Evolutionary conservation across 1,284 basidiomycete species (phyloP), one percentile per base, ranked within the genome.

Genomic region (Fomitiporia mediterranea): DNA sequence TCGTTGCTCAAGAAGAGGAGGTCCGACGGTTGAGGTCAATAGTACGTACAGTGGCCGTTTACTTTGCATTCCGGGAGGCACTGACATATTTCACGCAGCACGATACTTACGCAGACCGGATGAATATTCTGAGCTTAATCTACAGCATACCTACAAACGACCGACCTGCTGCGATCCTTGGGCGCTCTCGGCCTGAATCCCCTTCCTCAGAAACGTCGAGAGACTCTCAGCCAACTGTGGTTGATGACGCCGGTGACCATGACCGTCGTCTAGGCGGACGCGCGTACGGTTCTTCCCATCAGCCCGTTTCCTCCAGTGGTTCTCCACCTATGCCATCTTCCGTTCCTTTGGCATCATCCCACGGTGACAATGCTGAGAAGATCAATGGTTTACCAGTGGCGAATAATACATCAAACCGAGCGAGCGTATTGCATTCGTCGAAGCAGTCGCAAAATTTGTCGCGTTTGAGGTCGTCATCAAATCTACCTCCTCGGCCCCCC

Each of bases 1-100:
- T 88, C 25, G 89, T 89, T 27, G 87, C 90, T 66, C 89, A 92
- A 68, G 89, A 91, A 65, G n/a, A n/a, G n/a, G 89, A 92, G 74
- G 82, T 91, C 50, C 77, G 81, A 63, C 75, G 89, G 60, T 72
- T 92, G 57, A 89, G 88, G 70, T 85, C 84, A 61, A 91, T 91
- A 63, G 89, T 90, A 69, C 75, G 89, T 82, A 55, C 43, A 46
- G 53, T 42, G 23, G n/a, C 2, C 4, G 35, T 44, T 58, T 46
- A 40, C 53, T 58, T 4, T 17, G 6, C 17, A n/a, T 46, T 2
- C 11, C 40, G 40, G 11, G 40, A 8, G 23, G n/a, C 17, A 15
- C 25, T 39, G 19, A 37, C 51, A 43, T 25, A 37, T 23, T 48
- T 46, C 49, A 59, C 61, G 15, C 66, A 91, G 89, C 89, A 91